These are phyloP conservation scores for Physcia stellaris DNA, from an alignment of 495 filamentous ascomycete species.

Conservation along the genomic window DNA sequence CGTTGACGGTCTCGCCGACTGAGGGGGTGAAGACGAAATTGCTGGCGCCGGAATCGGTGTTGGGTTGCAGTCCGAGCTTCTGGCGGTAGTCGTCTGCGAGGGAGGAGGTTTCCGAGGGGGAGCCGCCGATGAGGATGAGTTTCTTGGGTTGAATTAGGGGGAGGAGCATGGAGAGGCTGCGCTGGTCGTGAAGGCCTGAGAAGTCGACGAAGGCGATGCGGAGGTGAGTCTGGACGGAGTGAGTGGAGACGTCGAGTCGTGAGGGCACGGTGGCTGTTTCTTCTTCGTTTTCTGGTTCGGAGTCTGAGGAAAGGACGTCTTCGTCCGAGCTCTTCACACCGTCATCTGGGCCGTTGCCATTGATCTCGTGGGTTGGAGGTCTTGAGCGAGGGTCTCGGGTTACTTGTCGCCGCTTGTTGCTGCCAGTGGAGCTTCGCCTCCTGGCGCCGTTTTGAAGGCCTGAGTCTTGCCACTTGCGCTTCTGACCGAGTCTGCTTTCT, in stretches of 20 bases:
- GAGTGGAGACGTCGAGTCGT: conserved; percentile 49
- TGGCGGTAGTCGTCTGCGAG: conserved; percentile 73
- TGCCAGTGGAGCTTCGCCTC: conserved; percentile 22
- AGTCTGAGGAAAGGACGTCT: conserved; percentile 31
- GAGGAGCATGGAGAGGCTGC: conserved; percentile 84
- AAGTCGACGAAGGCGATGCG: conserved; percentile 83
- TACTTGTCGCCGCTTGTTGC: conserved; percentile 32
- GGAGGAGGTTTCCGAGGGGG: conserved; percentile 55
- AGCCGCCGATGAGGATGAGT: conserved; percentile 75
- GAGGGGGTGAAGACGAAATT: conserved; percentile 66
- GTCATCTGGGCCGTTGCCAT: conserved; percentile 5
- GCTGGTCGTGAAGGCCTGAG: conserved; percentile 80
- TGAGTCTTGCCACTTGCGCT: conserved; percentile 81
- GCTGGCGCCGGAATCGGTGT: conserved; percentile 21
- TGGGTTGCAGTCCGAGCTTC: conserved; percentile 41
- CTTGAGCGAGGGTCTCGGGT: conserved; percentile 30
- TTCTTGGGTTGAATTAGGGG: conserved; percentile 90
- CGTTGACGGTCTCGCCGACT: conserved; percentile 59
- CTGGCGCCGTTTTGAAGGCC: conserved; percentile 23
- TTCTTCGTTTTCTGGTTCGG: conserved; percentile 33
- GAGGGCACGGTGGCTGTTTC: conserved; percentile 50
- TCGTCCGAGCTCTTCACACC: conserved; percentile 20
- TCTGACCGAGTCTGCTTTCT: conserved; percentile 69
- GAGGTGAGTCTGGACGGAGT: conserved; percentile 50
- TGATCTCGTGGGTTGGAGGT: background rate